Evolutionary conservation across 306 rosid genomes (phyloP), one percentile per base, ranked within the genome.

Genomic region (Rosa multiflora): DNA sequence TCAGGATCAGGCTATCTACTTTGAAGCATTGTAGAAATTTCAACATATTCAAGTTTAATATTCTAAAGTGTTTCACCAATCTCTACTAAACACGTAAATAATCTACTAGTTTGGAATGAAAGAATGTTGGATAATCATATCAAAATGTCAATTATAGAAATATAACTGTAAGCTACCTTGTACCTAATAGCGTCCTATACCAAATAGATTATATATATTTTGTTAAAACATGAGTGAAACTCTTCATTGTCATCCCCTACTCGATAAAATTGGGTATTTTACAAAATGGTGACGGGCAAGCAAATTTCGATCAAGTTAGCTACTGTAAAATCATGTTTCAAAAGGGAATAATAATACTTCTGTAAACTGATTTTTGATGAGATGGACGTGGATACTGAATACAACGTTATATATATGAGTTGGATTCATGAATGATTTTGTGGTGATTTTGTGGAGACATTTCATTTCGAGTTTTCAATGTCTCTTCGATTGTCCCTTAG

Each of bases 351-450:
- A 6, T 20, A 55, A 0, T 39, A 55, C 39, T 13, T 74, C 42
- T 8, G 42, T 42, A 40, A 74, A 17, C 23, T 3, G 8, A 56
- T 42, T 11, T 40, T 21, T 5, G 26, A 59, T 6, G 1, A 32
- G 53, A 46, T 20, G 46, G 26, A 21, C 9, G 9, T 10, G 51
- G 39, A 23, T 58, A 8, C 56, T 51, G 67, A 61, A 40, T n/a
- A 40, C 46, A 18, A 51, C 59, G 74, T 63, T 32, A 42, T 12
- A 72, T 68, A 75, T 59, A 26, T 58, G 39, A 53, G 76, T 48
- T 70, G 74, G 81, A 76, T 14, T 48, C 9, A 2, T 35, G 23
- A 15, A 12, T 43, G 35, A 32, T 32, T 32, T 21, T 42, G 35
- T 2, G 66, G 40, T 43, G 35, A 32, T 32, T 32, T 21, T 42